phyloP scores from a whole-genome alignment of 2,329 filamentous ascomycete species.

The Grosmannia clavigera region DNA sequence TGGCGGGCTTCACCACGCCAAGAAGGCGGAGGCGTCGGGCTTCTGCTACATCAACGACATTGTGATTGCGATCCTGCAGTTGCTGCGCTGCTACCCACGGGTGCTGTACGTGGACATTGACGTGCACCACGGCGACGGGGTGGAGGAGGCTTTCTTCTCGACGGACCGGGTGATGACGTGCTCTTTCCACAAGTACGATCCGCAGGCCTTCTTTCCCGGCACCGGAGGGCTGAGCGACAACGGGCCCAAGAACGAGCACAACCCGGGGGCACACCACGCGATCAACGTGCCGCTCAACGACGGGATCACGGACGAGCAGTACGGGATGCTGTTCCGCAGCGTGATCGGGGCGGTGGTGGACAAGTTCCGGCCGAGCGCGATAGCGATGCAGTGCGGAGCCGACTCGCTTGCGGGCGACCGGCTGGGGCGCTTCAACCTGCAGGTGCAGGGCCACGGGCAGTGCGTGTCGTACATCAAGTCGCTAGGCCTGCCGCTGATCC shows the following conservation, averaged over 20 bases:
- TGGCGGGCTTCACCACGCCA: slow-evolving; percentile 90
- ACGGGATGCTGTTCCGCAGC: slow-evolving; percentile 70
- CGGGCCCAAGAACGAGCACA: slow-evolving; percentile 69
- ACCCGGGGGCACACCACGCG: slow-evolving; percentile 77
- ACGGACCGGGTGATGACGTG: slow-evolving; percentile 79
- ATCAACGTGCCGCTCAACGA: slow-evolving; percentile 86
- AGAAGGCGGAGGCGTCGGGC: slow-evolving; percentile 83
- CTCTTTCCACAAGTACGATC: slow-evolving; percentile 94
- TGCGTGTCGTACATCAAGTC: slow-evolving; percentile 85
- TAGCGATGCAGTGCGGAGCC: slow-evolving; percentile 90
- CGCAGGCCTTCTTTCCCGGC: slow-evolving; percentile 71
- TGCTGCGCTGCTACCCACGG: slow-evolving; percentile 68
- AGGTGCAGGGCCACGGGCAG: slow-evolving; percentile 84
- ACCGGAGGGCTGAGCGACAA: slow-evolving; percentile 81
- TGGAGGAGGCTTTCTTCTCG: slow-evolving; percentile 75
- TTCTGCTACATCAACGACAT: slow-evolving; percentile 99
- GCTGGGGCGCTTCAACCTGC: slow-evolving; percentile 90
- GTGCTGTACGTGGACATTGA: slow-evolving; percentile 92
- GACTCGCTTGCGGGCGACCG: slow-evolving; percentile 90
- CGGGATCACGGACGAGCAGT: slow-evolving; percentile 84
- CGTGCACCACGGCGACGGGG: slow-evolving; percentile 75
- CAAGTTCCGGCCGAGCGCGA: slow-evolving; percentile 77
- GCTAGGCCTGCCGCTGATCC: slow-evolving; percentile 66
- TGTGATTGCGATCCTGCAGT: slow-evolving; percentile 80
- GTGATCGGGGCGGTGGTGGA: slow-evolving; percentile 69